Evolutionary conservation across 2,329 filamentous ascomycete genomes (phyloP).

Genomic region (Penicillium sp.): DNA sequence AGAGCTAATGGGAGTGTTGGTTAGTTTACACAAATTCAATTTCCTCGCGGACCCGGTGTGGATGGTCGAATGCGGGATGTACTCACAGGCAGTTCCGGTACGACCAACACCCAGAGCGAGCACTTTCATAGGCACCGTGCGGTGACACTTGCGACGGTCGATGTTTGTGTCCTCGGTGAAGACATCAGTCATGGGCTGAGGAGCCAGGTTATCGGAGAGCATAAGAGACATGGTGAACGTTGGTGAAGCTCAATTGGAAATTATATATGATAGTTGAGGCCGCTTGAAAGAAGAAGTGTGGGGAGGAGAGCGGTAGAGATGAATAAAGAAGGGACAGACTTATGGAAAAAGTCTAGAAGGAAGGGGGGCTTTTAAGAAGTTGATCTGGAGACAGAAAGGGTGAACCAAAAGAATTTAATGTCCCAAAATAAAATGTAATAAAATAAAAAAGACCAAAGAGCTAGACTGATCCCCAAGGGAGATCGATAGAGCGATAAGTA

Average conservation of each 20-base stretch:
- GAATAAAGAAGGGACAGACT: conserved; percentile 24
- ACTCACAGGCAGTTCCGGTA: conserved; percentile 69
- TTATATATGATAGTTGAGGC: not conserved
- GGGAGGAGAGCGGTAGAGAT: conserved; percentile 8
- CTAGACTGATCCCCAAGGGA: conserved; percentile 9
- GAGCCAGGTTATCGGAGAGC: conserved; percentile 40
- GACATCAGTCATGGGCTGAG: conserved; percentile 45
- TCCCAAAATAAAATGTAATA: conserved; percentile 11
- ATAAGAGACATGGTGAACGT: conserved; percentile 34
- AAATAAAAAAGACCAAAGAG: conserved; percentile 12
- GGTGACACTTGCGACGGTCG: conserved; percentile 64
- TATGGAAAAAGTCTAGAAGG: conserved; percentile 26
- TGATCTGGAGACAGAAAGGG: conserved; percentile 23
- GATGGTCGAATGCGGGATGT: not conserved
- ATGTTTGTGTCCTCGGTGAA: conserved; percentile 68
- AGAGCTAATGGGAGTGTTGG: conserved; percentile 50
- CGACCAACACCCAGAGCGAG: conserved; percentile 69
- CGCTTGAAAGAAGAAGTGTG: conserved; percentile 3
- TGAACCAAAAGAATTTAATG: conserved; percentile 9
- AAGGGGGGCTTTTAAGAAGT: conserved; percentile 11
- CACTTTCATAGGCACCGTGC: conserved; percentile 71
- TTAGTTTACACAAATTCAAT: conserved; percentile 6
- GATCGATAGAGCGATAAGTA: conserved; percentile 21
- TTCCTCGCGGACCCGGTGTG: not conserved
- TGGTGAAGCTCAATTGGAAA: conserved; percentile 5